These are phyloP conservation scores for Adansonia grandidieri DNA, from an alignment of 441 rosid genomes.

Conservation along the genomic window DNA sequence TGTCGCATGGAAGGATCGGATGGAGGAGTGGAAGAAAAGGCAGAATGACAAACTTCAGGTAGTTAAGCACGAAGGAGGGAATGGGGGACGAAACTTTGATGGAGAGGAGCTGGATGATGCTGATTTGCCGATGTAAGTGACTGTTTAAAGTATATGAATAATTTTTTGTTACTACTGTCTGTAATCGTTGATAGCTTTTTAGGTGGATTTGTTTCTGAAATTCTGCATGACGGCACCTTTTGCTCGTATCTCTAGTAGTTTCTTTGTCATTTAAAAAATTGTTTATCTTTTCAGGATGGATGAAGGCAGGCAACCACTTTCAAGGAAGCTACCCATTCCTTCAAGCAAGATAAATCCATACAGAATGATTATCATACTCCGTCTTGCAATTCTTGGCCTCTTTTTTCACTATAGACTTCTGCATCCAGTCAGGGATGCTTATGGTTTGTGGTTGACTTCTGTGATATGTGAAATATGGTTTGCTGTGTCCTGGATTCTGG, in stretches of 20 bases:
- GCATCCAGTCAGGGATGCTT: conserved; percentile 74
- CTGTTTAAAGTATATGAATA: conserved; percentile 13
- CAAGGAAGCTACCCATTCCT: conserved; percentile 69
- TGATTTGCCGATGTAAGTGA: conserved; percentile 67
- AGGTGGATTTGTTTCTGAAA: background rate
- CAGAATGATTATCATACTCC: conserved; percentile 64
- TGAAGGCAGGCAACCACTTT: conserved; percentile 83
- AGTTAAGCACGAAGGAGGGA: conserved; percentile 62
- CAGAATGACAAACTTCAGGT: conserved; percentile 68
- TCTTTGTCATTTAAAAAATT: conserved; percentile 24
- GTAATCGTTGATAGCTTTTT: background rate
- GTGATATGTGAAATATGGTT: conserved; percentile 88
- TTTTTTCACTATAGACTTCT: conserved; percentile 75
- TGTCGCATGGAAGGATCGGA: conserved; percentile 81
- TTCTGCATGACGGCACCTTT: background rate
- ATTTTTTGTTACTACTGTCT: background rate
- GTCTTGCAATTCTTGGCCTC: conserved; percentile 68
- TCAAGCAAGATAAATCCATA: conserved; percentile 83
- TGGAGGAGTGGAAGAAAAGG: conserved; percentile 77
- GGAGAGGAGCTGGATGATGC: conserved; percentile 57
- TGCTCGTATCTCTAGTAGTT: background rate
- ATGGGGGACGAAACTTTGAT: conserved; percentile 37
- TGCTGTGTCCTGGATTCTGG: conserved; percentile 80
- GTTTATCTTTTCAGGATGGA: conserved; percentile 63
- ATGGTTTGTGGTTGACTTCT: conserved; percentile 68